Percentiles rank a stretch among this genome's conserved stretches.
phyloP scores from a whole-genome alignment of 164 flowering plant genomes.

The Piper betle region DNA sequence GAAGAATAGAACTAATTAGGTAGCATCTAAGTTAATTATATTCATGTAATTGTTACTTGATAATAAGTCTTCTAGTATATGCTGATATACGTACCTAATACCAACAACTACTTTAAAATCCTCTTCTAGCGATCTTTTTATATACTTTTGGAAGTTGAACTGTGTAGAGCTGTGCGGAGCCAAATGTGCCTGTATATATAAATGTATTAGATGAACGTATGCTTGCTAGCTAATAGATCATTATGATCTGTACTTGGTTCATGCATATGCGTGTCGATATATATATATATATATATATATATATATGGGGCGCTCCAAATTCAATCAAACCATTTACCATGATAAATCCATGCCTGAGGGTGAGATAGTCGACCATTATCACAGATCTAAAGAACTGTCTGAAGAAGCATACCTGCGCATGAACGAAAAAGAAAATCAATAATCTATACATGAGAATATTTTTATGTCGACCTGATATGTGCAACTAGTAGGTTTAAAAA shows the following conservation, averaged over 20 bases:
- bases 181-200: conserved; percentile 56
- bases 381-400: conserved; percentile 74
- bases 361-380: conserved; percentile 69
- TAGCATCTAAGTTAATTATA: background rate
- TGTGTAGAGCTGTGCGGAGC: conserved; percentile 48
- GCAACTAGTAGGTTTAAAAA: background rate
- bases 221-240: too few relatives aligned
- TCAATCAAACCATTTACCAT: conserved; percentile 29
- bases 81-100: conserved; percentile 38
- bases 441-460: too few relatives aligned
- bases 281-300: too few relatives aligned
- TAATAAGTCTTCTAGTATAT: background rate
- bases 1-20: conserved; percentile 1
- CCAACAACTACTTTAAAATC: conserved; percentile 86
- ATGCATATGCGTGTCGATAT: too few relatives aligned
- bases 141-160: conserved; percentile 71
- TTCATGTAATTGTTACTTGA: too few relatives aligned
- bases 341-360: conserved; percentile 75
- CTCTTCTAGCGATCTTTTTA: conserved; percentile 71
- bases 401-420: conserved; percentile 63
- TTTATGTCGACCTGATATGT: too few relatives aligned
- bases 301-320: too few relatives aligned
- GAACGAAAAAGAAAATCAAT: background rate
- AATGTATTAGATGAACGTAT: background rate
- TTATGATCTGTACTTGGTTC: background rate